Conservation (phyloP, 225 moss, liverwort and hornwort genomes). For the Bryum argenteum region DNA sequence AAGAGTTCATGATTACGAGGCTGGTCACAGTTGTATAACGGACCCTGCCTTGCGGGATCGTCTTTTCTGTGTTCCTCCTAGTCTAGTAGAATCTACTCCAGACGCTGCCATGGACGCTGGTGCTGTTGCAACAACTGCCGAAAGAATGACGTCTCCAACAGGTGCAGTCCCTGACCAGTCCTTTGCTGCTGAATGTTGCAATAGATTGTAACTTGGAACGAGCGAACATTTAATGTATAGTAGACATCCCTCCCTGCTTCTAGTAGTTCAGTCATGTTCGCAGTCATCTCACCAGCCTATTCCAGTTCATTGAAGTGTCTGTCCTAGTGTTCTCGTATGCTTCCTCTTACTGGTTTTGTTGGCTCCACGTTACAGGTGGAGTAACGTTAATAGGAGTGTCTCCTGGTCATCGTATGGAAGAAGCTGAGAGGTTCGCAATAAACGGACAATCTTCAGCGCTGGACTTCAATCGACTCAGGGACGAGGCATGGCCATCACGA, state of each 20-base stretch:
- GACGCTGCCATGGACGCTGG: slow-evolving; percentile 51
- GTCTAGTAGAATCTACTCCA: slow-evolving; percentile 61
- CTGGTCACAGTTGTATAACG: slow-evolving; percentile 66
- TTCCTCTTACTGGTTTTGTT: neutral
- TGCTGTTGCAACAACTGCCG: slow-evolving; percentile 37
- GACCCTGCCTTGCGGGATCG: slow-evolving; percentile 74
- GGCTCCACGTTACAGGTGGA: slow-evolving; percentile 31
- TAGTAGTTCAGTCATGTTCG: neutral
- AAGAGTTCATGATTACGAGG: slow-evolving; percentile 73
- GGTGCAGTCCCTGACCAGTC: slow-evolving; percentile 16
- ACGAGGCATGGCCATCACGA: slow-evolving; percentile 72
- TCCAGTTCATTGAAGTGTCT: neutral
- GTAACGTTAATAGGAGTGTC: slow-evolving; percentile 24
- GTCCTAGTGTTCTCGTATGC: neutral
- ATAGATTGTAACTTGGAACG: neutral
- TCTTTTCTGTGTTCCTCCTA: slow-evolving; percentile 78
- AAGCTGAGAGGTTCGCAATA: slow-evolving; percentile 28
- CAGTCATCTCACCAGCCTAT: neutral
- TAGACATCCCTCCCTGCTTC: neutral
- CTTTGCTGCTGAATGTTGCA: neutral
- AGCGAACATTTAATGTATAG: neutral
- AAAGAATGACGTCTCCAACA: slow-evolving; percentile 41
- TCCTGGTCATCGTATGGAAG: slow-evolving; percentile 35
- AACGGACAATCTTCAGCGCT: slow-evolving; percentile 33
- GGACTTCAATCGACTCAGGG: slow-evolving; percentile 61